Conservation (phyloP, 371 early-diverging fungal genomes). For the Apophysomyces trapeziformis region DNA sequence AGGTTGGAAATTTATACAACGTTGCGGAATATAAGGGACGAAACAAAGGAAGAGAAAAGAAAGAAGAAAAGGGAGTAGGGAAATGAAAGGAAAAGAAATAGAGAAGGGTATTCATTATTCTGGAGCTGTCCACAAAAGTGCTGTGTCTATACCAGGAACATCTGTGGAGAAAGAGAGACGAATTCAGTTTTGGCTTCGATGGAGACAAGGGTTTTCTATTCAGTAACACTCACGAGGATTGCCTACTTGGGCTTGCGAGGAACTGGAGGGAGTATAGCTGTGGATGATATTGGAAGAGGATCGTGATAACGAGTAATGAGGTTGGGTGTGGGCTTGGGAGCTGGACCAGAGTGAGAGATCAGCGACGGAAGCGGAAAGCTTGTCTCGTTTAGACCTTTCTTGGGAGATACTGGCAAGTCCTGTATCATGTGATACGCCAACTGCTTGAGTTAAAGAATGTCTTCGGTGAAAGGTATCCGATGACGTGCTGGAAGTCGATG, state of each 20-base stretch:
- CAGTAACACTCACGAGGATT: background rate
- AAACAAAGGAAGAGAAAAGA: too few relatives aligned
- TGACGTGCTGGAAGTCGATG: conserved; percentile 1
- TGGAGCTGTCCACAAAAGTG: conserved; percentile 1
- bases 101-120: conserved; percentile 1
- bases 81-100: too few relatives aligned
- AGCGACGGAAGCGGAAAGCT: background rate
- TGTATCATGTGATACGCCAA: conserved; percentile 16
- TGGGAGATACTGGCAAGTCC: conserved; percentile 26
- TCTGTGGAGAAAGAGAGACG: background rate
- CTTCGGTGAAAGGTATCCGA: background rate
- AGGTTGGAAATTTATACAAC: conserved; percentile 3
- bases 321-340: background rate
- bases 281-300: conserved; percentile 25
- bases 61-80: too few relatives aligned
- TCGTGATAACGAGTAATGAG: conserved; percentile 11
- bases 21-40: background rate
- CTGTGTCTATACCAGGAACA: background rate
- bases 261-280: conserved; percentile 22
- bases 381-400: background rate
- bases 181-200: background rate
- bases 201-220: background rate
- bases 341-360: background rate
- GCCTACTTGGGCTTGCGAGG: conserved; percentile 6
- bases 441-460: background rate